Conservation (phyloP, 2,329 filamentous ascomycete species). For the Penicillium hesseltinei region DNA sequence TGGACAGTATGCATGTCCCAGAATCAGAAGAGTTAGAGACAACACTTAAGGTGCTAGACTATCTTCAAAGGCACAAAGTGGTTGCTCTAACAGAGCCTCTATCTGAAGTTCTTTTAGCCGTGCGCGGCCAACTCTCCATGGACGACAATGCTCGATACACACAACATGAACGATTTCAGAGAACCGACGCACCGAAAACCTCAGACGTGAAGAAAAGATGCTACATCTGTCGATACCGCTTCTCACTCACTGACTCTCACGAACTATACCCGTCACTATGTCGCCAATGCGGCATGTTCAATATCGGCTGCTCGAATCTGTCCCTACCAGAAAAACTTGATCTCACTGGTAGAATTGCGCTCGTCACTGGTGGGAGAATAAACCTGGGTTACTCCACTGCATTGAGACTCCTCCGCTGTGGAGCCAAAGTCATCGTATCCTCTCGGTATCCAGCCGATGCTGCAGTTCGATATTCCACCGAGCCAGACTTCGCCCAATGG, state of each 20-base stretch:
- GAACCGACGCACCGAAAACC: neutral
- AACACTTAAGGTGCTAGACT: constrained; percentile 20
- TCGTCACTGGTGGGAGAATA: constrained; percentile 38
- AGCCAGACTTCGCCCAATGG: constrained; percentile 15
- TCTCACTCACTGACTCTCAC: constrained; percentile 17
- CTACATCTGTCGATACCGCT: constrained; percentile 35
- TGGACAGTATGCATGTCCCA: constrained; percentile 10
- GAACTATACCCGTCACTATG: constrained; percentile 34
- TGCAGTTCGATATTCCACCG: constrained; percentile 26
- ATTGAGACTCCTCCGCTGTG: constrained; percentile 36
- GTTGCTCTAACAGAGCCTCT: constrained; percentile 8
- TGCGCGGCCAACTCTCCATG: constrained; percentile 11
- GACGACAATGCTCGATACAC: constrained; percentile 1
- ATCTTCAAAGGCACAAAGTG: constrained; percentile 15
- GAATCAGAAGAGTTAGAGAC: constrained; percentile 13
- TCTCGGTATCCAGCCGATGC: constrained; percentile 39
- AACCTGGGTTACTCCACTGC: constrained; percentile 38
- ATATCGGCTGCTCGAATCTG: constrained; percentile 28
- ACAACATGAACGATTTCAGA: neutral
- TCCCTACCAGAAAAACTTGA: constrained; percentile 31
- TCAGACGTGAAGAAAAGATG: constrained; percentile 18
- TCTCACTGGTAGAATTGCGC: constrained; percentile 27
- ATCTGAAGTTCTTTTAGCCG: constrained; percentile 7
- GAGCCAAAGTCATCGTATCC: constrained; percentile 37
- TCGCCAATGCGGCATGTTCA: constrained; percentile 36